Conservation (phyloP, 169 alveolate species). For the Ichthyophthirius multifiliis region DNA sequence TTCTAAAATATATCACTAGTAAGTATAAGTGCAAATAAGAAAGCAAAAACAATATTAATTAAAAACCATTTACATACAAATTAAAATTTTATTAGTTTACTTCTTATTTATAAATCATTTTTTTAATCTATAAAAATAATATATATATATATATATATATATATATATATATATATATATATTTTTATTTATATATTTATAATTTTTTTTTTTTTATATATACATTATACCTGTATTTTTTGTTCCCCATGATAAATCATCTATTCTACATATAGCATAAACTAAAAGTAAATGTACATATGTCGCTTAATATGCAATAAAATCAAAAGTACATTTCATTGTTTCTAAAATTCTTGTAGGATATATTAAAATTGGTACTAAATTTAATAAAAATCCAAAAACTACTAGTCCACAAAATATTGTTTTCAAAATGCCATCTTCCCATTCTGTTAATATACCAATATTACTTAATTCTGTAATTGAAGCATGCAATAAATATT, state of each 20-base stretch:
- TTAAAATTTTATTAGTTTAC: not conserved
- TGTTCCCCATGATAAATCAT: constrained; percentile 48
- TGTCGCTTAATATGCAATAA: constrained; percentile 15
- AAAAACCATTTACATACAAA: not conserved
- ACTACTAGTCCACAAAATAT: not conserved
- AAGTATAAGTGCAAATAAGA: not conserved
- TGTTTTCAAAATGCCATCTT: not conserved
- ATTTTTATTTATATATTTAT: too few relatives aligned
- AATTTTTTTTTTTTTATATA: too few relatives aligned
- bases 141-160: too few relatives aligned
- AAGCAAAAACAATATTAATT: not conserved
- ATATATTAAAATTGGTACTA: not conserved
- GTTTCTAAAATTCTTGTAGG: not conserved
- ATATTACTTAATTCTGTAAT: not conserved
- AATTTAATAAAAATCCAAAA: not conserved
- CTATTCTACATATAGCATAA: constrained; percentile 38
- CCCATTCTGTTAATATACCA: not conserved
- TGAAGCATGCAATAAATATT: not conserved
- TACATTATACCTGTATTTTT: constrained; percentile 26
- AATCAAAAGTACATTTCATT: not conserved
- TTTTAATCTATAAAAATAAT: too few relatives aligned
- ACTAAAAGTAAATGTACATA: constrained; percentile 29
- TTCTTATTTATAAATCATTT: not conserved
- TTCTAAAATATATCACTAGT: too few relatives aligned
- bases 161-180: too few relatives aligned